phyloP scores from a whole-genome alignment of 768 basidiomycete genomes.

The Hydnomerulius pinastri region DNA sequence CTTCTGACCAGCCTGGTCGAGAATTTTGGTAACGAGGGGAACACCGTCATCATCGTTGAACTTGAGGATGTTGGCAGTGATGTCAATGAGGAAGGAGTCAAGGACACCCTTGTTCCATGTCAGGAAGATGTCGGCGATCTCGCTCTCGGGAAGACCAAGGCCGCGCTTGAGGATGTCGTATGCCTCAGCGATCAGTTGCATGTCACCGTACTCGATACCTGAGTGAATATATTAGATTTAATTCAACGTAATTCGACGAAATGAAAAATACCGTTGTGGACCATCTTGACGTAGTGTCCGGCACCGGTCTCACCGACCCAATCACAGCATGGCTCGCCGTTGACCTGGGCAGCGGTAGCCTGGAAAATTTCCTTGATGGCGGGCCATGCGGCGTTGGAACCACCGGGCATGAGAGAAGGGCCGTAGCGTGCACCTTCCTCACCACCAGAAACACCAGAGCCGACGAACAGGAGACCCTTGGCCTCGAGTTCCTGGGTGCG shows the following conservation, averaged over 20 bases:
- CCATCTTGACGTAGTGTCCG: conserved; percentile 99
- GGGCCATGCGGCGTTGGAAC: conserved; percentile 92
- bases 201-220: conserved; percentile 99
- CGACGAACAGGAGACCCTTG: conserved; percentile 96
- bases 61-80: conserved; percentile 94
- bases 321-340: conserved; percentile 97
- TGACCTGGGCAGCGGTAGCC: conserved; percentile 91
- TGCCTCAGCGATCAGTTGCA: conserved; percentile 98
- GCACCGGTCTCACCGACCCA: conserved; percentile 98
- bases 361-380: conserved; percentile 99
- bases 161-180: conserved; percentile 99
- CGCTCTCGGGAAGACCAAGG: conserved; percentile 79
- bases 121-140: conserved; percentile 92
- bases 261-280: conserved; percentile 78
- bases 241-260: conserved; percentile 1
- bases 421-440: conserved; percentile 98
- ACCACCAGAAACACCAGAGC: conserved; percentile 98
- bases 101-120: conserved; percentile 99
- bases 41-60: conserved; percentile 96
- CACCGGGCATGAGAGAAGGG: conserved; percentile 99
- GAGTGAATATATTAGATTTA: conserved; percentile 7
- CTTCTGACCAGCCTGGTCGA: conserved; percentile 97
- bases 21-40: conserved; percentile 90
- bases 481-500: conserved; percentile 89
- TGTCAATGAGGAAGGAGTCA: conserved; percentile 99